These are phyloP conservation scores for Cyclotella choctawhatcheeana DNA, from an alignment of 108 stramenopile species.

Conservation along the genomic window DNA sequence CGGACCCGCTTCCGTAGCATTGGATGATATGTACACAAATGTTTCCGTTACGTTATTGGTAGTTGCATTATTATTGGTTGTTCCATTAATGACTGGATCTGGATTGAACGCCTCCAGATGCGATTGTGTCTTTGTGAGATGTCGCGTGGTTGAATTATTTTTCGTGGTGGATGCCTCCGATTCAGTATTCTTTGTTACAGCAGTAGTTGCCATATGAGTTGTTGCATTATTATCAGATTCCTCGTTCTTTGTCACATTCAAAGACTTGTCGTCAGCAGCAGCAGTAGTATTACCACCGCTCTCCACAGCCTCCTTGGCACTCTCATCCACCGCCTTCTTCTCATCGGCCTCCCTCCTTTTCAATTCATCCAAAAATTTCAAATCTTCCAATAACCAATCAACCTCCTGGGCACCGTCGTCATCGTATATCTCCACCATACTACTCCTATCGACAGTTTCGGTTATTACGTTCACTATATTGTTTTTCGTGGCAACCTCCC, in stretches of 20 bases:
- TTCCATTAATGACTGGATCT: conserved; percentile 17
- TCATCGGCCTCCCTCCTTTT: conserved; percentile 26
- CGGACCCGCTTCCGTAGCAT: conserved; percentile 72
- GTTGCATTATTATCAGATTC: background rate
- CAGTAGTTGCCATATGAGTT: no score
- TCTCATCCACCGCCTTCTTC: conserved; percentile 3
- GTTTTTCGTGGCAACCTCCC: conserved; percentile 55
- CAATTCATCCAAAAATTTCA: conserved; percentile 44
- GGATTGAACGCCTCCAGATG: conserved; percentile 54
- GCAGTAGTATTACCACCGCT: background rate
- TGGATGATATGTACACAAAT: conserved; percentile 73
- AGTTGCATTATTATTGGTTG: conserved; percentile 3
- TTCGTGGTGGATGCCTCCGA: background rate
- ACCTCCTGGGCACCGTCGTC: conserved; percentile 30
- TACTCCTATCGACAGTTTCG: conserved; percentile 40
- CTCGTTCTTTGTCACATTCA: background rate
- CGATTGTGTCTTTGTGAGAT: conserved; percentile 11
- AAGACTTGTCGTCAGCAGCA: background rate
- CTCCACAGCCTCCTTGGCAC: background rate
- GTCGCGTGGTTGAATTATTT: conserved; percentile 4
- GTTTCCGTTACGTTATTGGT: conserved; percentile 52
- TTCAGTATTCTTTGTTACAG: background rate
- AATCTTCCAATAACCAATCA: conserved; percentile 54
- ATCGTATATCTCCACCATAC: conserved; percentile 57
- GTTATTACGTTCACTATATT: conserved; percentile 70